Evolutionary conservation across 805 yeast species (phyloP).

Genomic region (Ogataea neopini): DNA sequence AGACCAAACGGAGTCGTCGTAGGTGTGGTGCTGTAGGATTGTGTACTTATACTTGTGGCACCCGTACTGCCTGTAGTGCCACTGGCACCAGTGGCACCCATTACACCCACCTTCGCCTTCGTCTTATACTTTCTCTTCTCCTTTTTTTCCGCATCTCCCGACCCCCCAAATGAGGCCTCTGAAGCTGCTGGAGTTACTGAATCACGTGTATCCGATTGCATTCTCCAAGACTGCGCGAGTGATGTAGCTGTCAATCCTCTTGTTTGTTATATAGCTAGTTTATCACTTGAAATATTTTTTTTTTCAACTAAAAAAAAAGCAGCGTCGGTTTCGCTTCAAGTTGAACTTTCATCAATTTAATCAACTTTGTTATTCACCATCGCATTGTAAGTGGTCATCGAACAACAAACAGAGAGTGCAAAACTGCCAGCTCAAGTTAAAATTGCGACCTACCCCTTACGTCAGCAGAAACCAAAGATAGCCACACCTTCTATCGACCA

Average conservation of each 20-base stretch:
- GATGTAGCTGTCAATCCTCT: too few species aligned
- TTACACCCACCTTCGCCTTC: not conserved
- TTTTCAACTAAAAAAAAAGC: not conserved
- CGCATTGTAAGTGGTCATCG: not conserved
- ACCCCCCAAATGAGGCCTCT: too few species aligned
- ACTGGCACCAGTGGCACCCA: not conserved
- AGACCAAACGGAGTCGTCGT: too few species aligned
- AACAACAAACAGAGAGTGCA: not conserved
- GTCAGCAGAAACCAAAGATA: too few species aligned
- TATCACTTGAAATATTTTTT: not conserved
- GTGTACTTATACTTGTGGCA: not conserved
- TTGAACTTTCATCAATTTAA: not conserved
- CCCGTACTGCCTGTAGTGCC: not conserved
- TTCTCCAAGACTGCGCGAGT: too few species aligned
- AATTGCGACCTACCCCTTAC: too few species aligned
- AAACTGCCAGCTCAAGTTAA: not conserved
- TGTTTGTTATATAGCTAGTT: too few species aligned
- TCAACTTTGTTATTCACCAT: not conserved
- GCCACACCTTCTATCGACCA: too few species aligned
- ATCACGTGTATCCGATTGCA: too few species aligned
- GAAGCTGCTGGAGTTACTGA: too few species aligned
- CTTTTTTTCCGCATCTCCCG: not conserved
- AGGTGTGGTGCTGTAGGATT: too few species aligned
- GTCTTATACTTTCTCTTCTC: slow-evolving; percentile 4
- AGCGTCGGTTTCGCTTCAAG: not conserved